Evolutionary conservation across 108 stramenopile genomes (phyloP).

Genomic region (Conticribra weissflogii): DNA sequence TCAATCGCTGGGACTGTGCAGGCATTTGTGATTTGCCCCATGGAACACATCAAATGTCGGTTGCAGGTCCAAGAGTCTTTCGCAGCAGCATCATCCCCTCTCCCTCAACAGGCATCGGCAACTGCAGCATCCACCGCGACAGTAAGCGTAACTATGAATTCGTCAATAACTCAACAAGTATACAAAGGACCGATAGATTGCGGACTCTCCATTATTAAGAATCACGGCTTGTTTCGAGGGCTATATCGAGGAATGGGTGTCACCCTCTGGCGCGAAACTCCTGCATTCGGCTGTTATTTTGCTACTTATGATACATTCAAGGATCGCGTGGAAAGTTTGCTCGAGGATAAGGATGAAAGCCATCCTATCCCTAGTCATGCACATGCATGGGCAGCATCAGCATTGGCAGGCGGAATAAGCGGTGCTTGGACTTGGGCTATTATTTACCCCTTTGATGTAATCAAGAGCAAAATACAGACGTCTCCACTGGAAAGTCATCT

Average conservation of each 20-base stretch:
- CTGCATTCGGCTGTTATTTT: constrained; percentile 93
- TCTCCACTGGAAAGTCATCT: constrained; percentile 49
- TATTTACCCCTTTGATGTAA: constrained; percentile 91
- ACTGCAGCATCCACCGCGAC: constrained; percentile 3
- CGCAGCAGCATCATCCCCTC: too few relatives aligned
- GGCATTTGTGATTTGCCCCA: constrained; percentile 79
- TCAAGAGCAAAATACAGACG: constrained; percentile 89
- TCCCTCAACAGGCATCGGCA: constrained; percentile 20
- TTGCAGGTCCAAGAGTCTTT: constrained; percentile 85
- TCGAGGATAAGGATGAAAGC: constrained; percentile 43
- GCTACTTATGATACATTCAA: constrained; percentile 81
- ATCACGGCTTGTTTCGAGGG: constrained; percentile 61
- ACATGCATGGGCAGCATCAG: constrained; percentile 75
- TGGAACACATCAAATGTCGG: constrained; percentile 94
- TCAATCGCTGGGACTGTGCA: constrained; percentile 88
- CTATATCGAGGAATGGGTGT: constrained; percentile 77
- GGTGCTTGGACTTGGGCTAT: constrained; percentile 88
- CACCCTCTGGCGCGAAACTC: constrained; percentile 84
- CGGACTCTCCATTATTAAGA: constrained; percentile 45
- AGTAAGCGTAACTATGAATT: background rate
- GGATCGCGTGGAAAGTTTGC: constrained; percentile 43
- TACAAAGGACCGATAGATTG: constrained; percentile 68
- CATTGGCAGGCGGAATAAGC: constrained; percentile 86
- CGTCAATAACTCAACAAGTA: constrained; percentile 24
- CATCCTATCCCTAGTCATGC: constrained; percentile 44